phyloP scores from a whole-genome alignment of 2,329 filamentous ascomycete species.

The Neonectria coccinea region DNA sequence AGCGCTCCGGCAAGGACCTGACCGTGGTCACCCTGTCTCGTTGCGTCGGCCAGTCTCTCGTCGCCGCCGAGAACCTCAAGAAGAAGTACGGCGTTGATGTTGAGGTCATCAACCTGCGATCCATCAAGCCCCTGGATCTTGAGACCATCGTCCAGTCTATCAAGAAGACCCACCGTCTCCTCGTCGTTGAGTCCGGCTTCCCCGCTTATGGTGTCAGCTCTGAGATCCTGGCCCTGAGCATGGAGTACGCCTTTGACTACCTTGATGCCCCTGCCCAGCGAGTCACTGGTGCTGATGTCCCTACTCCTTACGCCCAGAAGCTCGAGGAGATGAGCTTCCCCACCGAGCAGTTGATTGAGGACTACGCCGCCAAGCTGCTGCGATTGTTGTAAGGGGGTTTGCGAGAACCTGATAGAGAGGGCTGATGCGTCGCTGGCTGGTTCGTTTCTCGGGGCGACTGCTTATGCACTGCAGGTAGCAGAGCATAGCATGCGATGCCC shows the following conservation, averaged over 20 bases:
- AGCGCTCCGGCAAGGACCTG: constrained; percentile 94
- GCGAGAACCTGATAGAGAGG: constrained; percentile 29
- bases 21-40: constrained; percentile 96
- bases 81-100: constrained; percentile 95
- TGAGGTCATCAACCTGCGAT: constrained; percentile 98
- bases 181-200: constrained; percentile 95
- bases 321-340: constrained; percentile 98
- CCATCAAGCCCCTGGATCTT: constrained; percentile 95
- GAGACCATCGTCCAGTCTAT: constrained; percentile 96
- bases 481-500: constrained; percentile 34
- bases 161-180: constrained; percentile 96
- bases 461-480: constrained; percentile 27
- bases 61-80: constrained; percentile 91
- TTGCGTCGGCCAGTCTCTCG: constrained; percentile 91
- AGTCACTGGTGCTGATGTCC: constrained; percentile 96
- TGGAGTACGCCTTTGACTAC: constrained; percentile 99
- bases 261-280: constrained; percentile 93
- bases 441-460: constrained; percentile 27
- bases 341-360: constrained; percentile 85
- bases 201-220: constrained; percentile 92
- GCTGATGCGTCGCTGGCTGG: constrained; percentile 28
- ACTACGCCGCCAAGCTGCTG: constrained; percentile 90
- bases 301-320: constrained; percentile 92
- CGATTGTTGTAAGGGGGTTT: constrained; percentile 74
- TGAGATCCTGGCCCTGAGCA: constrained; percentile 92